Base-by-base conservation (phyloP, 2,329 filamentous ascomycete genomes). In the Exophiala sp. region DNA sequence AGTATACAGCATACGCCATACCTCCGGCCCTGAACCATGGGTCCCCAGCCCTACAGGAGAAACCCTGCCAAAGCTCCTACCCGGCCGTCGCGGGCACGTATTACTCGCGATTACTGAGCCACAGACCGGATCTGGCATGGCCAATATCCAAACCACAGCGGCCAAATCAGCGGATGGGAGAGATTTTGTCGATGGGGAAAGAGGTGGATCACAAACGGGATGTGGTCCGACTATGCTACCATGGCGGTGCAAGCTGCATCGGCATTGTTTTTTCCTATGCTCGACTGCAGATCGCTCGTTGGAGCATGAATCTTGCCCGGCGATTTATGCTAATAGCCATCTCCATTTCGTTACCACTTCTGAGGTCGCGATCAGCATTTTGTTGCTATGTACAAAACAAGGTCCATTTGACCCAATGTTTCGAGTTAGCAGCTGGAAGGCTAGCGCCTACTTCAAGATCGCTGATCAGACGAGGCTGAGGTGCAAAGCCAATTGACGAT, bases 101-200 rank as follows among this genome's bases (percentile, higher is more conserved):
- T 89, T 85, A 62, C 87, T 90, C 57, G 85, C 85, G 6, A 88
- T 90, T 60, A 90, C 85, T 0, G 85, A 90, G 64, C 85, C 85
- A 0, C 80, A 80, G 46, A 84, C 84, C 0, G 85, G 85, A 0
- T 81, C 77, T 42, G 85, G 89, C 62, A 85, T 89, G 1, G 82
- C 83, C 3, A 83, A 82, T 60, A 84, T 88, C 56, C 74, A 75
- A 2, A 87, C 84, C 0, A 84, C 78, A 0, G 85, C 84, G 2
- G 70, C 66, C 2, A 82, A 81, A 63, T 77, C 73, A 5, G 62
- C 70, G 0, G 80, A 83, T 61, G 83, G 83, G 4, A 81, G 79
- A 63, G 69, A 79, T 60, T 88, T 88, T 38, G 68, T 89, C 40
- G 88, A 86, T 50, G 85, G 85, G n/a, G 74, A 76, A 89, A 88